Percentiles rank a stretch among this genome's conserved stretches.
phyloP scores from a whole-genome alignment of 805 yeast genomes.

The Metschnikowia cubensis region DNA sequence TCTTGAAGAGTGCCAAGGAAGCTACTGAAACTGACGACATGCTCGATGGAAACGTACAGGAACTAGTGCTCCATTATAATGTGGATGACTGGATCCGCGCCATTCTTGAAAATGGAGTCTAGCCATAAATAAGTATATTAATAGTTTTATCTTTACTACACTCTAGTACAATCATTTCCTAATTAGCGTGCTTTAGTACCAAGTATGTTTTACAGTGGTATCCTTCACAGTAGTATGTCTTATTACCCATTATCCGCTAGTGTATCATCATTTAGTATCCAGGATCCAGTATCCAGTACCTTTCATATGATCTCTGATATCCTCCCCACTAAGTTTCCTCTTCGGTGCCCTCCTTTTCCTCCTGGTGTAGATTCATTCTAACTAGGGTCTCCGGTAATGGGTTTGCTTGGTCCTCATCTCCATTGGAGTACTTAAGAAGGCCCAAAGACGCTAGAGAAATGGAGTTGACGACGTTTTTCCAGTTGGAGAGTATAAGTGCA shows the following conservation, averaged over 20 bases:
- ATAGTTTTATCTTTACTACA: too few relatives aligned
- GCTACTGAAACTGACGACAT: conserved; percentile 2
- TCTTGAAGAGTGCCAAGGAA: conserved; percentile 6
- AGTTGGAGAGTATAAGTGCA: conserved; percentile 54
- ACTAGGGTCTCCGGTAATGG: conserved; percentile 68
- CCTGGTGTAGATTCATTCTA: conserved; percentile 44
- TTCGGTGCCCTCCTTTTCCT: neutral
- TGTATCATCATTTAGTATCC: too few relatives aligned
- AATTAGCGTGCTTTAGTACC: too few relatives aligned
- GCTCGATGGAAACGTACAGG: conserved; percentile 13
- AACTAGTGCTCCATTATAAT: conserved; percentile 16
- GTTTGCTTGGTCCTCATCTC: conserved; percentile 39
- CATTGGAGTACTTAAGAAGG: conserved; percentile 35
- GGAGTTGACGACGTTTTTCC: conserved; percentile 60
- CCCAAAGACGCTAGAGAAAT: conserved; percentile 58
- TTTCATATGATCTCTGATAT: too few relatives aligned
- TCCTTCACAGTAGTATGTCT: too few relatives aligned
- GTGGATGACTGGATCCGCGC: conserved; percentile 23
- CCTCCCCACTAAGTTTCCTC: neutral
- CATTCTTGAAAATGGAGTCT: conserved; percentile 2
- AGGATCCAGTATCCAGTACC: too few relatives aligned
- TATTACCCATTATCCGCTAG: too few relatives aligned
- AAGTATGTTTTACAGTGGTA: too few relatives aligned
- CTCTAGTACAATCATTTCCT: too few relatives aligned
- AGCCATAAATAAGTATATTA: conserved; percentile 10